These are phyloP conservation scores for Trichoderma atroviride DNA, from an alignment of 2,329 filamentous ascomycete genomes.

Conservation along the genomic window DNA sequence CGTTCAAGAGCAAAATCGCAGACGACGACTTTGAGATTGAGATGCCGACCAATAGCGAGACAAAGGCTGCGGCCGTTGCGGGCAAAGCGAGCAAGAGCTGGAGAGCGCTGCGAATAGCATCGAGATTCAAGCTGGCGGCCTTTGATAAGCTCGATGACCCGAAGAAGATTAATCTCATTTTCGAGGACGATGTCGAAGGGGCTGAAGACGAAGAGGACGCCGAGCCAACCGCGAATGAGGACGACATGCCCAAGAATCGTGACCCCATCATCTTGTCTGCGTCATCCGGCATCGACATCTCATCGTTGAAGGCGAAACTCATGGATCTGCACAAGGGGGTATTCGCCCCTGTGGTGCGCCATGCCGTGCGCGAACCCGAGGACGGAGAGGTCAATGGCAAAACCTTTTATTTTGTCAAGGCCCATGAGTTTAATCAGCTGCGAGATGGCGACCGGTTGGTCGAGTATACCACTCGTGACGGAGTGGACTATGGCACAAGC, in stretches of 20 bases:
- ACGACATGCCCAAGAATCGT: slow-evolving; percentile 51
- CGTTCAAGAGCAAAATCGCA: slow-evolving; percentile 73
- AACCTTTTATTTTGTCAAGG: slow-evolving; percentile 59
- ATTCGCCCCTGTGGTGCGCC: slow-evolving; percentile 61
- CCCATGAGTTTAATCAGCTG: slow-evolving; percentile 58
- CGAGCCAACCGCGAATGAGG: slow-evolving; percentile 38
- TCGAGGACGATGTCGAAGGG: slow-evolving; percentile 51
- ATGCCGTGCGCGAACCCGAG: slow-evolving; percentile 55
- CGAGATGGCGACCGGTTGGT: slow-evolving; percentile 62
- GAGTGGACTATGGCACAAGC: slow-evolving; percentile 59
- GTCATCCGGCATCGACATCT: slow-evolving; percentile 63
- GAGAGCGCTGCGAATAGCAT: slow-evolving; percentile 82
- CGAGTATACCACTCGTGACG: slow-evolving; percentile 56
- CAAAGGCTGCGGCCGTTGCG: slow-evolving; percentile 60
- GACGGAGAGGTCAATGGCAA: slow-evolving; percentile 56
- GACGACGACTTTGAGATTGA: slow-evolving; percentile 84
- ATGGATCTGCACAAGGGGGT: slow-evolving; percentile 64
- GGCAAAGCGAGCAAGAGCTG: slow-evolving; percentile 87
- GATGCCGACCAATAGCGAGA: slow-evolving; percentile 68
- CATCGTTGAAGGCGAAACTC: slow-evolving; percentile 64
- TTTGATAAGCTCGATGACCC: slow-evolving; percentile 90
- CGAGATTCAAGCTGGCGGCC: slow-evolving; percentile 69
- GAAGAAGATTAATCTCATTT: slow-evolving; percentile 66
- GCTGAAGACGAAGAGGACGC: slow-evolving; percentile 42
- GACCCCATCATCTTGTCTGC: slow-evolving; percentile 69